Evolutionary conservation across 2,329 filamentous ascomycete species (phyloP).

Genomic region (Endothia cerciana): DNA sequence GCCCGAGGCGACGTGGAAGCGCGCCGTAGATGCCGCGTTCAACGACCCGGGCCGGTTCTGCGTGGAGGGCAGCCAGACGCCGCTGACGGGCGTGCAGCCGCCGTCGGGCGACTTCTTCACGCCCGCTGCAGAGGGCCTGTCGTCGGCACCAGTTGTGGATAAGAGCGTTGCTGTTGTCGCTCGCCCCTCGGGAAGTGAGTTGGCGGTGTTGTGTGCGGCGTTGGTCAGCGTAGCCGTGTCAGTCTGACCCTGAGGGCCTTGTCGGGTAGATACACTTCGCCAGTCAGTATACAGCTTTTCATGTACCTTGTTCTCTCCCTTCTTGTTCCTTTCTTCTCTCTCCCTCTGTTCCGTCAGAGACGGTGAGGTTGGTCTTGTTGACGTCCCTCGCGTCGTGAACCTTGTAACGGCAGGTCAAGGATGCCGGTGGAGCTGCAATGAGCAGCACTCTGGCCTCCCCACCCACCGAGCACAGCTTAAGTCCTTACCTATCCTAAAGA

Average conservation of each 20-base stretch:
- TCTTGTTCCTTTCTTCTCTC: background rate
- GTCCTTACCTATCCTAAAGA: too few species aligned
- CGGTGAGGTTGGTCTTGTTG: background rate
- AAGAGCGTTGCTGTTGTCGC: background rate
- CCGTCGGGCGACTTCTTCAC: slow-evolving; percentile 18
- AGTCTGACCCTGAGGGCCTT: background rate
- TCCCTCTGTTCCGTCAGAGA: background rate
- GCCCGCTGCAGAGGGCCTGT: background rate
- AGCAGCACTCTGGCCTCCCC: too few species aligned
- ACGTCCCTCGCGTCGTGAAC: background rate
- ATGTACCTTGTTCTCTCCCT: too few species aligned
- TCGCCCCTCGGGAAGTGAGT: slow-evolving; percentile 1
- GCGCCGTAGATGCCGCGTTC: slow-evolving; percentile 43
- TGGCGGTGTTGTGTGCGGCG: slow-evolving; percentile 11
- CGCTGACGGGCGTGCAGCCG: slow-evolving; percentile 29
- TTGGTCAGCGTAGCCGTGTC: slow-evolving; percentile 17
- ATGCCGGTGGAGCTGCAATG: background rate
- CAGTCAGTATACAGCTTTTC: too few species aligned
- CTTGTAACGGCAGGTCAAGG: background rate
- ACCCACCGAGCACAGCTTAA: too few species aligned
- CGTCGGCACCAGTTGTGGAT: background rate
- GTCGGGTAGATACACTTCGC: too few species aligned
- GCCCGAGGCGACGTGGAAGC: slow-evolving; percentile 47
- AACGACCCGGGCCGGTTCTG: slow-evolving; percentile 38
- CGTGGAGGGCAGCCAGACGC: slow-evolving; percentile 38